Evolutionary conservation across 2,329 filamentous ascomycete species (phyloP).

Genomic region (Emmonsia crescens): DNA sequence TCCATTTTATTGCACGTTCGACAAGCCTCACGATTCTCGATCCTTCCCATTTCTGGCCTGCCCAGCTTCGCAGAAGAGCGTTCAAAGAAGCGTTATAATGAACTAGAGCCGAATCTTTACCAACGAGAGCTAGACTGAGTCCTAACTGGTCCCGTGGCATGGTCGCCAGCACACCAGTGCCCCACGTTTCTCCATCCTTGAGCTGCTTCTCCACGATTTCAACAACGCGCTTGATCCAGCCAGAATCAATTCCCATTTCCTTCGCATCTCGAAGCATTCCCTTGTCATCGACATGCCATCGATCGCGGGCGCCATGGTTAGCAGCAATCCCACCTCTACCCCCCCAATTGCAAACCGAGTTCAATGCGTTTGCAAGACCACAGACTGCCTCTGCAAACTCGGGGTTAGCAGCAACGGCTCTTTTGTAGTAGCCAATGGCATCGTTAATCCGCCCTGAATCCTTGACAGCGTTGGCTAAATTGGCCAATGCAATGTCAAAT

Average conservation of each 20-base stretch:
- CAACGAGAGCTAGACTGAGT: constrained; percentile 35
- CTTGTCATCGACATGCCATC: constrained; percentile 83
- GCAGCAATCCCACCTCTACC: constrained; percentile 76
- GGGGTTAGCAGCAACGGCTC: constrained; percentile 82
- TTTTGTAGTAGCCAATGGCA: constrained; percentile 82
- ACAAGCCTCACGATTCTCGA: constrained; percentile 71
- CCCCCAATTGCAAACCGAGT: constrained; percentile 92
- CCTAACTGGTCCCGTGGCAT: constrained; percentile 42
- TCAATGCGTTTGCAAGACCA: constrained; percentile 84
- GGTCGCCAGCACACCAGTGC: constrained; percentile 55
- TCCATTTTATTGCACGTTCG: constrained; percentile 68
- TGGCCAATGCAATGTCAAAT: constrained; percentile 94
- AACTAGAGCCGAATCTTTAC: constrained; percentile 20
- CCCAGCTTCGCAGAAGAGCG: constrained; percentile 47
- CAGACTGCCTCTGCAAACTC: constrained; percentile 96
- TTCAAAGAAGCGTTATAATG: constrained; percentile 22
- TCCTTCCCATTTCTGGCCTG: constrained; percentile 73
- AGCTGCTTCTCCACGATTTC: constrained; percentile 86
- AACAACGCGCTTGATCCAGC: constrained; percentile 82
- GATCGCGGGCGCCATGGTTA: constrained; percentile 62
- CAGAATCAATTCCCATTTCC: constrained; percentile 51
- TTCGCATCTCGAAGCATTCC: constrained; percentile 72
- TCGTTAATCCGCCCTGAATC: constrained; percentile 88
- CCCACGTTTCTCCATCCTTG: constrained; percentile 76
- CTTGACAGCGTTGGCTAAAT: constrained; percentile 94